A percentile compares a stretch with the other conserved stretches of the same genome.
Conservation (phyloP, 139 green algal species). For the Picochlorum sp. region DNA sequence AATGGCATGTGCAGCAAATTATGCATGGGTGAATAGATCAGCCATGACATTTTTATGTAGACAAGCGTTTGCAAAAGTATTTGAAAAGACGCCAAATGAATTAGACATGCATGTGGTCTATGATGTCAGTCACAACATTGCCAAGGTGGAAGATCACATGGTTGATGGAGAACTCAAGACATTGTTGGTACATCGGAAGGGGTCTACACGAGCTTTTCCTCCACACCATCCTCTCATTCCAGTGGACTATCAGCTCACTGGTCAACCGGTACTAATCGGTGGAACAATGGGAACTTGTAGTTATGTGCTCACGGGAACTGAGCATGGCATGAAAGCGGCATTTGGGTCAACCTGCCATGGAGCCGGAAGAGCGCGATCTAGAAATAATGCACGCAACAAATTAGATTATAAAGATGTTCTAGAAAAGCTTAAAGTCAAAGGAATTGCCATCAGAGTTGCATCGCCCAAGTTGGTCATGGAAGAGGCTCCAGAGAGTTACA, state of each 20-base stretch:
- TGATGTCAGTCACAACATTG: slow-evolving; percentile 88
- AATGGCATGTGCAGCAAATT: slow-evolving; percentile 88
- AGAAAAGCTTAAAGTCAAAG: slow-evolving; percentile 69
- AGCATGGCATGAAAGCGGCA: slow-evolving; percentile 71
- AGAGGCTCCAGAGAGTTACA: slow-evolving; percentile 84
- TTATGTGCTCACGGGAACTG: slow-evolving; percentile 84
- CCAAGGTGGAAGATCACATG: slow-evolving; percentile 84
- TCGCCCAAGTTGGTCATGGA: slow-evolving; percentile 82
- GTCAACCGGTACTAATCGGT: slow-evolving; percentile 82
- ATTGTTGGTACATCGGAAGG: slow-evolving; percentile 87
- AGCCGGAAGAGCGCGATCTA: slow-evolving; percentile 57
- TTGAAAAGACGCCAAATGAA: slow-evolving; percentile 64
- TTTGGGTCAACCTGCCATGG: slow-evolving; percentile 83
- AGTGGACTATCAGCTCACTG: slow-evolving; percentile 80
- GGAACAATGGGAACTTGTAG: slow-evolving; percentile 85
- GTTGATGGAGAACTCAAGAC: slow-evolving; percentile 63
- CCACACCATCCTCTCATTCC: slow-evolving; percentile 84
- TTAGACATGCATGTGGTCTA: slow-evolving; percentile 92
- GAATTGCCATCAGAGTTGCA: slow-evolving; percentile 64
- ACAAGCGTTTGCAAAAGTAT: slow-evolving; percentile 76
- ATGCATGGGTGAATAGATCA: slow-evolving; percentile 82
- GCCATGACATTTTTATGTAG: slow-evolving; percentile 79
- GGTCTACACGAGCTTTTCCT: slow-evolving; percentile 76
- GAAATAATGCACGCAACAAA: slow-evolving; percentile 63
- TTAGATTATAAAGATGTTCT: slow-evolving; percentile 74